Conservation (phyloP, 352 stramenopile genomes). For the Globisporangium carolinianum region DNA sequence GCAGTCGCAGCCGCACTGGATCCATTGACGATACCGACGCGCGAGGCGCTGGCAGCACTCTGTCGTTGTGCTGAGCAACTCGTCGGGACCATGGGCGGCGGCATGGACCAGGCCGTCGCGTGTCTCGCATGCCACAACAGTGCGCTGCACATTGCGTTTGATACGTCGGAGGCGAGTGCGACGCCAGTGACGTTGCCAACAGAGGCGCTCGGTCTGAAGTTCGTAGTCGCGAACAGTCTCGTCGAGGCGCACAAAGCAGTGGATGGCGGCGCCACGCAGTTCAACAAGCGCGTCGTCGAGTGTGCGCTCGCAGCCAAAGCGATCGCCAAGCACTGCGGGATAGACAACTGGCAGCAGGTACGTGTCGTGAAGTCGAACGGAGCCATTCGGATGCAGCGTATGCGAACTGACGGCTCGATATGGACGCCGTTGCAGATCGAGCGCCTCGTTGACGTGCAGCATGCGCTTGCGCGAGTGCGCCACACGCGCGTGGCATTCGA, state of each 20-base stretch:
- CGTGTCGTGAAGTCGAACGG: too few species aligned
- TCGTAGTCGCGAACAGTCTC: constrained; percentile 67
- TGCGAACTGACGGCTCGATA: too few species aligned
- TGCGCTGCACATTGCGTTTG: constrained; percentile 63
- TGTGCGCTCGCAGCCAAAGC: constrained; percentile 67
- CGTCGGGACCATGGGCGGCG: constrained; percentile 71
- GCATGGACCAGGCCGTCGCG: constrained; percentile 79
- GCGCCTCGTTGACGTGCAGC: constrained; percentile 35
- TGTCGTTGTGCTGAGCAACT: constrained; percentile 33
- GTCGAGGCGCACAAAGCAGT: constrained; percentile 40
- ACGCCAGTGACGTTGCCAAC: constrained; percentile 22
- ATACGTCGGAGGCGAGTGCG: constrained; percentile 13
- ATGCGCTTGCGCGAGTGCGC: constrained; percentile 9
- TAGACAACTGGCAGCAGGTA: too few species aligned
- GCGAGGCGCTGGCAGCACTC: too few species aligned
- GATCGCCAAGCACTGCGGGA: constrained; percentile 12
- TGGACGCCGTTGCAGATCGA: constrained; percentile 26
- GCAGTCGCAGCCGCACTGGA: constrained; percentile 9
- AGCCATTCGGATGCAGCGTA: too few species aligned
- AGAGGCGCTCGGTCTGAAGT: constrained; percentile 26
- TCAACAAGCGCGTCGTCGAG: constrained; percentile 81
- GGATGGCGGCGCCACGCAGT: constrained; percentile 36
- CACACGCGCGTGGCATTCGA: constrained; percentile 8
- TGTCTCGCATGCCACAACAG: constrained; percentile 41
- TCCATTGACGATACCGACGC: too few species aligned